Evolutionary conservation across 1,284 basidiomycete species (phyloP), one percentile per base, ranked within the genome.

Genomic region (Hortiboletus rubellus): DNA sequence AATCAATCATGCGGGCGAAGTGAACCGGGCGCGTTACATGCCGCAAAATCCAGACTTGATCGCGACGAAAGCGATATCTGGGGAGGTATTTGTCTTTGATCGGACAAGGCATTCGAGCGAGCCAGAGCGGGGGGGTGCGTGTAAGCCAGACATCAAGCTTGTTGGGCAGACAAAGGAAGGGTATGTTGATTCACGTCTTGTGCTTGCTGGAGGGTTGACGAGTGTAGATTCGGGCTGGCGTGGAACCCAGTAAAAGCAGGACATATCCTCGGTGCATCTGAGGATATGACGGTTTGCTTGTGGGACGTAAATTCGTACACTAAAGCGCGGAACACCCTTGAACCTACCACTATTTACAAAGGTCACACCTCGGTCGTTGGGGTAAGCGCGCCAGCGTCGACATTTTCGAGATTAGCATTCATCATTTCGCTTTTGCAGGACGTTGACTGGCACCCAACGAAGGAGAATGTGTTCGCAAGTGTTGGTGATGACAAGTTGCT

Each of bases 11-110:
- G 84, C 86, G 10, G 95, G 95, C 50, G 97, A 99, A 74, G 94
- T 99, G 67, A 99, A 99, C 75, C 81, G 96, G 40, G 97, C 97
- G 55, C 83, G 97, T 46, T 99, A 99, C 74, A 98, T 98, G 93
- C 97, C 97, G 15, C 96, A 98, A 76, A 99, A 99, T 70, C 92
- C 94, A 7, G 94, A 99, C 74, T 75, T 99, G 63, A 93, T 99
- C 62, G 97, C 97, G 3, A 99, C 96, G 10, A 96, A 98, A 68
- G 81, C 94, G 11, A 85, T 96, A 9, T 86, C 83, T 7, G 97
- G 97, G 15, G 92, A 96, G 63, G 94, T 98, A 11, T 82, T 92
- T 62, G 78, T 99, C 38, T 99, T 99, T 75, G 97, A 99, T 76
- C 80, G 97, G 57, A 99, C 97, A 47, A 98, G 98, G 75, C 96